Evolutionary conservation across 352 stramenopile genomes (phyloP).

Genomic region (Thraustochytrium striatum): DNA sequence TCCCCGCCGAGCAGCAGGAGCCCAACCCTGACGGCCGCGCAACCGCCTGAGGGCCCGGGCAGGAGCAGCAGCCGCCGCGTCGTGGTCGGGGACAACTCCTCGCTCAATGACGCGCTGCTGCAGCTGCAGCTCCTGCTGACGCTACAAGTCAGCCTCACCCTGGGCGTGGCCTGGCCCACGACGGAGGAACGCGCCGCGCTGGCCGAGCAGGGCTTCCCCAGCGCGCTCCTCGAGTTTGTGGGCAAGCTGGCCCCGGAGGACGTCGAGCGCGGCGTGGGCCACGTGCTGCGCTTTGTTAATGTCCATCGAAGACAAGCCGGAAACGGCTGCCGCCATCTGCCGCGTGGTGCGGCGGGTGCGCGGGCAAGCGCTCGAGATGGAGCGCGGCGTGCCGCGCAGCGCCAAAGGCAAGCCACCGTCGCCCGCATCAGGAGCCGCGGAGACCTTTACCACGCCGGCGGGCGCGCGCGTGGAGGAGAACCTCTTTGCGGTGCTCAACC

Average conservation of each 20-base stretch:
- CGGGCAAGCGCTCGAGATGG: constrained; percentile 1
- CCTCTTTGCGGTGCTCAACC: constrained; percentile 14
- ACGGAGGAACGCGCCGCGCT: background rate
- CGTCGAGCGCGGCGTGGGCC: constrained; percentile 8
- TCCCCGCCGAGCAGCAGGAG: too few relatives aligned
- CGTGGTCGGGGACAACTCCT: background rate
- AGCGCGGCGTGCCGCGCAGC: background rate
- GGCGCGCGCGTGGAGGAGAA: background rate
- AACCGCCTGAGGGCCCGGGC: too few relatives aligned
- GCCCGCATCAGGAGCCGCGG: background rate
- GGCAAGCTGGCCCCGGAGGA: background rate
- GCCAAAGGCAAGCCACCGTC: background rate
- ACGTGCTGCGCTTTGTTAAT: constrained; percentile 19
- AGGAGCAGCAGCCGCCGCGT: too few relatives aligned
- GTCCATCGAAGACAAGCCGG: background rate
- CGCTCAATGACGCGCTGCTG: constrained; percentile 13
- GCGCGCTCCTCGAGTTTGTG: background rate
- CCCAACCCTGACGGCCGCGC: too few relatives aligned
- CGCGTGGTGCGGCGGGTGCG: constrained; percentile 6
- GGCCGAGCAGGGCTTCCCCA: background rate
- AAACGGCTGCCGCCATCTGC: constrained; percentile 8
- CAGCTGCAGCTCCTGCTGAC: constrained; percentile 37
- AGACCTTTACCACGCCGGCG: background rate
- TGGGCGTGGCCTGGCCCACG: constrained; percentile 1
- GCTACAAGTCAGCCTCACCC: background rate